Conservation (phyloP, 2,329 filamentous ascomycete genomes). For the Botrytis fabae region DNA sequence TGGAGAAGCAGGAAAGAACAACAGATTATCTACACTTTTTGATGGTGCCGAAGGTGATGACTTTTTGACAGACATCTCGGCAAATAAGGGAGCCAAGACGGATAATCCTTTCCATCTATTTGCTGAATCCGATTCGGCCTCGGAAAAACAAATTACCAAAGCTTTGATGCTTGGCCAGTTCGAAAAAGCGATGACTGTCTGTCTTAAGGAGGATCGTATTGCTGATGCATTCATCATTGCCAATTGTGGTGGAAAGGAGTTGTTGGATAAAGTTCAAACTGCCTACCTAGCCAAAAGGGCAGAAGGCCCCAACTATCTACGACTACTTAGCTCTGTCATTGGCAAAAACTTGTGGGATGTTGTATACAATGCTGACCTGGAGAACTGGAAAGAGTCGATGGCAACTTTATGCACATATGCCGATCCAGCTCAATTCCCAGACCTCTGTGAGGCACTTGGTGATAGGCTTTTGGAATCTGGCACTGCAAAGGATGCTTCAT, state of each 20-base stretch:
- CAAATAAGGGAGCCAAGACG: constrained; percentile 88
- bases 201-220: constrained; percentile 82
- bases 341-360: constrained; percentile 98
- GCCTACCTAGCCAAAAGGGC: constrained; percentile 84
- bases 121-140: constrained; percentile 75
- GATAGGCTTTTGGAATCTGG: constrained; percentile 82
- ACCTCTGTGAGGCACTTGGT: constrained; percentile 91
- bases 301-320: constrained; percentile 85
- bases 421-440: constrained; percentile 84
- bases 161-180: constrained; percentile 90
- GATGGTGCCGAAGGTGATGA: constrained; percentile 74
- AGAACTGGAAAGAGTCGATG: constrained; percentile 97
- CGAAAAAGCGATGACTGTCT: constrained; percentile 83
- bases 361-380: constrained; percentile 90
- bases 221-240: constrained; percentile 98
- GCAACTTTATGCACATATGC: constrained; percentile 94
- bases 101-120: constrained; percentile 93
- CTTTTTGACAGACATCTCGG: constrained; percentile 81
- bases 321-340: constrained; percentile 86
- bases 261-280: constrained; percentile 90
- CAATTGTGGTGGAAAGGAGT: constrained; percentile 90
- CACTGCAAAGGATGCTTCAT: constrained; percentile 84
- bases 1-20: constrained; percentile 54
- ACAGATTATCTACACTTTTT: constrained; percentile 76
- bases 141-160: constrained; percentile 84